Conservation (phyloP, 768 basidiomycete species). For the Trametes sanguinea region DNA sequence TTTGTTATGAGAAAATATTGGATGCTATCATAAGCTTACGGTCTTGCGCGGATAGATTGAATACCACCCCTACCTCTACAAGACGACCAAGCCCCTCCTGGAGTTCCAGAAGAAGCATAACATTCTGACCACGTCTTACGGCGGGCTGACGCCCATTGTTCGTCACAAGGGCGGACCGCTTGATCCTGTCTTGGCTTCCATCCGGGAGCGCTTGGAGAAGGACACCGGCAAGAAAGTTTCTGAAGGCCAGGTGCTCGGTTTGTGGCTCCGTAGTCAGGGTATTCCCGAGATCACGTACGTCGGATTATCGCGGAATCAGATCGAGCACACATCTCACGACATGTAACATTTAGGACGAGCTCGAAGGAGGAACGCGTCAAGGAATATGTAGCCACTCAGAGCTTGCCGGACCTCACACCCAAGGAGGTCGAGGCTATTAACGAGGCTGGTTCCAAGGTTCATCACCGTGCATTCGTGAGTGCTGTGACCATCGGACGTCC, state of each 20-base stretch:
- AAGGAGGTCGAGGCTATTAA: slow-evolving; percentile 34
- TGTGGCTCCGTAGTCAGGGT: slow-evolving; percentile 36
- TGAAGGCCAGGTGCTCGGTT: slow-evolving; percentile 32
- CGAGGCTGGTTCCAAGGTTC: slow-evolving; percentile 31
- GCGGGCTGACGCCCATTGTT: slow-evolving; percentile 31
- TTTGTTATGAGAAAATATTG: slow-evolving; percentile 18
- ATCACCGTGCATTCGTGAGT: slow-evolving; percentile 35
- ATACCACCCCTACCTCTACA: slow-evolving; percentile 42
- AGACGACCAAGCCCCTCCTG: slow-evolving; percentile 32
- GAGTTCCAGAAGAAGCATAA: slow-evolving; percentile 28
- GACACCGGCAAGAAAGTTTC: slow-evolving; percentile 29
- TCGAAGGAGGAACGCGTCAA: slow-evolving; percentile 44
- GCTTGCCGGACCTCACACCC: slow-evolving; percentile 38
- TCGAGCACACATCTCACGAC: neutral
- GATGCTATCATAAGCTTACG: neutral
- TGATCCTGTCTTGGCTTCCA: slow-evolving; percentile 38
- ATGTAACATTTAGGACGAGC: slow-evolving; percentile 37
- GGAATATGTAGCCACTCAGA: slow-evolving; percentile 48
- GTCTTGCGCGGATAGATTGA: slow-evolving; percentile 34
- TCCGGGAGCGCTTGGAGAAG: slow-evolving; percentile 31
- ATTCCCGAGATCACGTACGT: slow-evolving; percentile 37
- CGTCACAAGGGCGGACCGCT: slow-evolving; percentile 40
- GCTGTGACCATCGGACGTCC: no score
- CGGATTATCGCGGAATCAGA: neutral
- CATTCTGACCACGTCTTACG: slow-evolving; percentile 31